Percentiles rank a stretch among this genome's conserved stretches.
Evolutionary conservation across 495 filamentous ascomycete species (phyloP).

Genomic region (Rhizodiscina lignyota): DNA sequence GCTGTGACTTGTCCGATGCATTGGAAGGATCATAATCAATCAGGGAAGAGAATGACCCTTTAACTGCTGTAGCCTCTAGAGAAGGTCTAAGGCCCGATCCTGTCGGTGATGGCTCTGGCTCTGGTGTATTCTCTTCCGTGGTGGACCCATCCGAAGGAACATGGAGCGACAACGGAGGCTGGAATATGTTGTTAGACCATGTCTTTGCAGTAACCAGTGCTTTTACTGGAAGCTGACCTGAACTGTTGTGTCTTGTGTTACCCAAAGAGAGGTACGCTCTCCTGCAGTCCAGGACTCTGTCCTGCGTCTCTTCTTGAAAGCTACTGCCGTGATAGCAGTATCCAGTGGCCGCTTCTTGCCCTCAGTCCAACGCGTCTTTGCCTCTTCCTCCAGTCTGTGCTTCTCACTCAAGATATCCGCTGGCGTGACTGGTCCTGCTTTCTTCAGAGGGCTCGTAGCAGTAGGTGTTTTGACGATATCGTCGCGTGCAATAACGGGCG

Average conservation of each 20-base stretch:
- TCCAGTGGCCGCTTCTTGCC: too few species aligned
- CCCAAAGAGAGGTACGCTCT: too few species aligned
- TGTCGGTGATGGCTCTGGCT: not conserved
- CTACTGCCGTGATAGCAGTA: not conserved
- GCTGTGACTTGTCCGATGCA: conserved; percentile 1
- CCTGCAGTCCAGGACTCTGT: too few species aligned
- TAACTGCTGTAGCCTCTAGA: not conserved
- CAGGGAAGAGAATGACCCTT: conserved; percentile 16
- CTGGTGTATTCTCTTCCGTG: conserved; percentile 1
- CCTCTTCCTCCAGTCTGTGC: not conserved
- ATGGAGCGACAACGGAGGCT: not conserved
- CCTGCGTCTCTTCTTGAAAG: too few species aligned
- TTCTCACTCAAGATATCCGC: not conserved
- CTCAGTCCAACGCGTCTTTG: too few species aligned
- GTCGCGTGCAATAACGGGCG: conserved; percentile 1
- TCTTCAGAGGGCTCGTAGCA: conserved; percentile 1
- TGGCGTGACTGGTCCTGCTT: not conserved
- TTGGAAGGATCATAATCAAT: conserved; percentile 18
- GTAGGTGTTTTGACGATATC: conserved; percentile 4
- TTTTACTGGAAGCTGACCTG: not conserved
- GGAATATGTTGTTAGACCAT: not conserved
- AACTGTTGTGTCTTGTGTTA: too few species aligned
- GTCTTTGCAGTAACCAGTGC: not conserved
- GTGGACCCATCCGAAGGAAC: not conserved
- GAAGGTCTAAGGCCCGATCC: not conserved